These are phyloP conservation scores for Candolleomyces eurysporus DNA, from an alignment of 768 basidiomycete genomes.

Conservation along the genomic window DNA sequence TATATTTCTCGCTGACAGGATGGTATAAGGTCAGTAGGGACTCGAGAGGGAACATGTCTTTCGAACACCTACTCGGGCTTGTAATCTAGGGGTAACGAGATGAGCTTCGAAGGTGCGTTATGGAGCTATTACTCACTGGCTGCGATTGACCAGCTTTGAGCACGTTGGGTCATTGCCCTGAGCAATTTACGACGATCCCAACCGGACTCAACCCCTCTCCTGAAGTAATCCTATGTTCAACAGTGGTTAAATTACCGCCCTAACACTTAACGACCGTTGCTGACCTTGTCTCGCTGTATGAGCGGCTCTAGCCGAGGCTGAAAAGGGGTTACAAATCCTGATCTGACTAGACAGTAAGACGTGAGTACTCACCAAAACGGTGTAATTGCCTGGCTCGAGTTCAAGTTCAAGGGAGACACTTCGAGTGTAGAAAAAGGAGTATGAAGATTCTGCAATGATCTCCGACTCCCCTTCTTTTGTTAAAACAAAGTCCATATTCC, in stretches of 20 bases:
- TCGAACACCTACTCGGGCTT: not conserved
- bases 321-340: constrained; percentile 15
- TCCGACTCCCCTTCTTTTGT: constrained; percentile 36
- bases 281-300: not conserved
- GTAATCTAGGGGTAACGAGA: not conserved
- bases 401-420: constrained; percentile 35
- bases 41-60: no score
- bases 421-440: constrained; percentile 23
- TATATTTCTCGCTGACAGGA: not conserved
- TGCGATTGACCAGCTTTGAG: constrained; percentile 28
- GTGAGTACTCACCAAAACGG: constrained; percentile 31
- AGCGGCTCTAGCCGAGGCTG: constrained; percentile 5
- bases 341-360: constrained; percentile 12
- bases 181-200: constrained; percentile 32
- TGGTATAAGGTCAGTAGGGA: not conserved
- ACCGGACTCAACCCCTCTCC: constrained; percentile 15
- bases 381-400: constrained; percentile 37
- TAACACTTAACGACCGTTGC: not conserved
- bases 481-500: constrained; percentile 44
- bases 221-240: constrained; percentile 26
- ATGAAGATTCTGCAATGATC: constrained; percentile 24
- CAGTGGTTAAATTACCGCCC: not conserved
- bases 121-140: constrained; percentile 20
- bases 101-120: not conserved
- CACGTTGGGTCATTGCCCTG: constrained; percentile 23